Evolutionary conservation across 805 yeast species (phyloP).

Genomic region (Tetrapisispora taiwanensis): DNA sequence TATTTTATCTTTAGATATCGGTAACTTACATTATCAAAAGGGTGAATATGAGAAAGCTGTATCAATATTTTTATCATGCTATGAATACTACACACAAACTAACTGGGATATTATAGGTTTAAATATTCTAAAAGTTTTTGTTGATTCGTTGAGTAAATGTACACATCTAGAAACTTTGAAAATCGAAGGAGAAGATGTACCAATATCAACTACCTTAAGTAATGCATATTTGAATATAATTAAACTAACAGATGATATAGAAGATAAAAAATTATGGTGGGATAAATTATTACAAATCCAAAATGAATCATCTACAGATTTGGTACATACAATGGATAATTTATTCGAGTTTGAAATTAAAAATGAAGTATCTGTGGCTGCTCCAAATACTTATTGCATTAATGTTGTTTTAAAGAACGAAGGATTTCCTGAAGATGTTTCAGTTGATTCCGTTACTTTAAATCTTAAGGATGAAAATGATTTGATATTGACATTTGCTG

Average conservation of each 20-base stretch:
- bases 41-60: slow-evolving; percentile 52
- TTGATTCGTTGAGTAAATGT: slow-evolving; percentile 47
- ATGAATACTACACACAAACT: slow-evolving; percentile 51
- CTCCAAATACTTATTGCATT: slow-evolving; percentile 17
- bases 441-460: slow-evolving; percentile 13
- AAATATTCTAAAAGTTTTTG: slow-evolving; percentile 52
- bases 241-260: slow-evolving; percentile 10
- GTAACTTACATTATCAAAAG: slow-evolving; percentile 51
- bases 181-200: slow-evolving; percentile 20
- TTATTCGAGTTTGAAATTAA: slow-evolving; percentile 12
- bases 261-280: slow-evolving; percentile 20
- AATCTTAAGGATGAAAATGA: slow-evolving; percentile 12
- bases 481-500: slow-evolving; percentile 10
- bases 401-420: slow-evolving; percentile 10
- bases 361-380: slow-evolving; percentile 3
- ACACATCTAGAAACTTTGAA: slow-evolving; percentile 11
- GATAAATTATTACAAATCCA: slow-evolving; percentile 16
- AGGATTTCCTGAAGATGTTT: slow-evolving; percentile 13
- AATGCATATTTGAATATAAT: slow-evolving; percentile 25
- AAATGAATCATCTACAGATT: slow-evolving; percentile 6
- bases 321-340: slow-evolving; percentile 20
- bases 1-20: slow-evolving; percentile 68
- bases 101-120: slow-evolving; percentile 73
- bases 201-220: slow-evolving; percentile 19
- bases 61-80: slow-evolving; percentile 54